A percentile compares a stretch with the other conserved stretches of the same genome.
Evolutionary conservation across 805 yeast species (phyloP).

Genomic region (Saccharomycopsis babjevae): DNA sequence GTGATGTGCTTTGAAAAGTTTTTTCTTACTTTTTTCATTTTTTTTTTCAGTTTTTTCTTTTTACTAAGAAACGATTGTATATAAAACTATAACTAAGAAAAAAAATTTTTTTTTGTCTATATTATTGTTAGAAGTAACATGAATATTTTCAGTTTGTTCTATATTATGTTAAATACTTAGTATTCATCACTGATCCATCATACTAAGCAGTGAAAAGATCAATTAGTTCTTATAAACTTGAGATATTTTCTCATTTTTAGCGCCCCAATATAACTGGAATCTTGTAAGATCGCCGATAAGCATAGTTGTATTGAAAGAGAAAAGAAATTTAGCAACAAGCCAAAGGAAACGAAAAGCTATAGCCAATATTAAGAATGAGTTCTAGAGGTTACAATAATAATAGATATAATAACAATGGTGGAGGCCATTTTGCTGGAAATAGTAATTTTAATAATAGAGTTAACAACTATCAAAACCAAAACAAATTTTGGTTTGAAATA

Average conservation of each 20-base stretch:
- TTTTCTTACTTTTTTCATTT: background rate
- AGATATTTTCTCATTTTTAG: too few relatives aligned
- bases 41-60: background rate
- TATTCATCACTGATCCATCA: background rate
- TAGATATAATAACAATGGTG: constrained; percentile 15
- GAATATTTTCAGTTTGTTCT: background rate
- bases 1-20: background rate
- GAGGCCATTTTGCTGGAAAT: constrained; percentile 4
- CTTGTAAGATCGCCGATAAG: background rate
- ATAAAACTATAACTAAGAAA: background rate
- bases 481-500: constrained; percentile 46
- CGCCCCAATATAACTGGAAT: too few relatives aligned
- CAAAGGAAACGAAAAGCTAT: background rate
- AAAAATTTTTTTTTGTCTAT: background rate
- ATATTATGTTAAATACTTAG: background rate
- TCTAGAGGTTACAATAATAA: constrained; percentile 23
- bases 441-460: constrained; percentile 17
- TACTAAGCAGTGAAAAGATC: background rate
- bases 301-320: too few relatives aligned
- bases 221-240: background rate
- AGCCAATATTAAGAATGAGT: constrained; percentile 19
- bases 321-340: too few relatives aligned
- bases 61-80: too few relatives aligned
- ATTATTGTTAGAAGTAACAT: background rate
- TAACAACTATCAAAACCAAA: constrained; percentile 22